These are phyloP conservation scores for Blastobotrys chiropterorum DNA, from an alignment of 805 yeast species.

Conservation along the genomic window DNA sequence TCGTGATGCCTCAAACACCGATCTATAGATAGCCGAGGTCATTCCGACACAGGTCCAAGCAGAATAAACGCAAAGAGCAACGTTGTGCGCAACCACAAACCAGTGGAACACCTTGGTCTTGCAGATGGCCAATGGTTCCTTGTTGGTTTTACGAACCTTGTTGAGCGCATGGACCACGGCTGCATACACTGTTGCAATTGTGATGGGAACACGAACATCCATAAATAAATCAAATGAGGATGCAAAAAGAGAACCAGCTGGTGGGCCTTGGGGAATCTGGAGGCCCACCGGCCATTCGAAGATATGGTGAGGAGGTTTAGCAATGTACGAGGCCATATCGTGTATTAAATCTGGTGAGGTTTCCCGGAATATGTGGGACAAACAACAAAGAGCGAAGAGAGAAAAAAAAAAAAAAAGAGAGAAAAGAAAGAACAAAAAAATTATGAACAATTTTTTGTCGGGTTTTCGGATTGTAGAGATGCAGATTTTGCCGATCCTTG, in stretches of 20 bases:
- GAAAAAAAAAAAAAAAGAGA: not conserved
- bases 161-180: slow-evolving; percentile 50
- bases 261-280: slow-evolving; percentile 16
- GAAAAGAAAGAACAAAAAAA: not conserved
- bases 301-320: slow-evolving; percentile 16
- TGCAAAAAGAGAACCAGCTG: slow-evolving; percentile 13
- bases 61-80: slow-evolving; percentile 58
- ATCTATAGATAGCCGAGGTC: slow-evolving; percentile 43
- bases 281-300: slow-evolving; percentile 20
- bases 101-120: slow-evolving; percentile 41
- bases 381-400: too few relatives aligned
- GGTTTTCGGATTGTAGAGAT: not conserved
- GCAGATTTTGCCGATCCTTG: not conserved
- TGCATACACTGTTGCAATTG: slow-evolving; percentile 55
- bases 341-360: not conserved
- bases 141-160: slow-evolving; percentile 38
- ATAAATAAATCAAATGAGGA: slow-evolving; percentile 28
- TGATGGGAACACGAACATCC: slow-evolving; percentile 48
- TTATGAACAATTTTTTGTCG: not conserved
- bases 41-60: slow-evolving; percentile 69
- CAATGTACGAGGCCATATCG: slow-evolving; percentile 5
- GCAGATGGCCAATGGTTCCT: slow-evolving; percentile 48
- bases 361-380: too few relatives aligned
- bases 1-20: slow-evolving; percentile 33
- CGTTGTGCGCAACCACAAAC: slow-evolving; percentile 55